Percentiles rank a stretch among this genome's conserved stretches.
phyloP scores from a whole-genome alignment of 2,329 filamentous ascomycete species.

The Talaromyces islandicus region DNA sequence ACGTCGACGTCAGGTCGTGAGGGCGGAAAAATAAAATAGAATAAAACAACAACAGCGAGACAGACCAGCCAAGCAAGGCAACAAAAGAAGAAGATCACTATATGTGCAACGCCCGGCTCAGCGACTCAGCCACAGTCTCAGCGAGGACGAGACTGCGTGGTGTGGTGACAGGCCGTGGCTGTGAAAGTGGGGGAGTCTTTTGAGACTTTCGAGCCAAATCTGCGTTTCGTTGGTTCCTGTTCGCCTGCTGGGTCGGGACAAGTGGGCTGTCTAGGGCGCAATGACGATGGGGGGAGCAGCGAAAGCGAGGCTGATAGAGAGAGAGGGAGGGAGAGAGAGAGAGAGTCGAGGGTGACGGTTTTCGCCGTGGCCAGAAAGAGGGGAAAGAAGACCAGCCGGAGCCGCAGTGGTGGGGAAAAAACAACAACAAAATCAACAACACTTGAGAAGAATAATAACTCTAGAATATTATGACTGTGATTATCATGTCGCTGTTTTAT shows the following conservation, averaged over 20 bases:
- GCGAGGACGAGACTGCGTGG: not conserved
- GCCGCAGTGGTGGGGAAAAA: not conserved
- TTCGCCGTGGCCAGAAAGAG: not conserved
- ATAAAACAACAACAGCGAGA: not conserved
- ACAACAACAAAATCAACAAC: not conserved
- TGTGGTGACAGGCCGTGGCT: not conserved
- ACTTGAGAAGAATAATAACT: not conserved
- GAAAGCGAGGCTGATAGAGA: constrained; percentile 2
- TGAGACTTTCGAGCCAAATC: not conserved
- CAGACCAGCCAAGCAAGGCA: not conserved
- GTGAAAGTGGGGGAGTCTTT: not conserved
- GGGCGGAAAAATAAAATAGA: not conserved
- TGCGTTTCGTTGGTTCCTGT: not conserved
- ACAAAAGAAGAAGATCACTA: not conserved
- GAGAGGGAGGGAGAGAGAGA: not conserved
- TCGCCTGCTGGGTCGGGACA: not conserved
- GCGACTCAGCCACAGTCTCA: not conserved
- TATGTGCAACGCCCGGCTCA: not conserved
- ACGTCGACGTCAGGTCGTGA: not conserved
- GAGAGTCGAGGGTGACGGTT: not conserved
- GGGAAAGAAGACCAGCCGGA: not conserved
- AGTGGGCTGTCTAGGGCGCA: not conserved
- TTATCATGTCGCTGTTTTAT: not conserved
- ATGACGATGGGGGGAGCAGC: constrained; percentile 3
- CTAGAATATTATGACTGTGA: not conserved